A percentile compares a stretch with the other conserved stretches of the same genome.
These are phyloP conservation scores for Kwoniella dendrophila DNA, from an alignment of 768 basidiomycete species.

Conservation along the genomic window DNA sequence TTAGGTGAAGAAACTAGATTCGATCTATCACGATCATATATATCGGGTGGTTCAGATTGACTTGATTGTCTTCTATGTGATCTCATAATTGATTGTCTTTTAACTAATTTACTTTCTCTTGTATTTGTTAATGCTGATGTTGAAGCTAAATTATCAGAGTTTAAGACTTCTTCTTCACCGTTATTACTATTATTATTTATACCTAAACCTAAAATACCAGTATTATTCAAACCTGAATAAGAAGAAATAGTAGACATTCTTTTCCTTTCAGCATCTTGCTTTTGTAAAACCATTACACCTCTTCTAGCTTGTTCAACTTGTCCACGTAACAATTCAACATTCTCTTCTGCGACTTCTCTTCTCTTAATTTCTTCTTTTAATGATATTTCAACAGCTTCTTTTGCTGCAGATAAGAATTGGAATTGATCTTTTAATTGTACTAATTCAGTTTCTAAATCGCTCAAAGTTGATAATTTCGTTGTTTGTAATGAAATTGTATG, in stretches of 20 bases:
- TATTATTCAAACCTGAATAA: slow-evolving; percentile 20
- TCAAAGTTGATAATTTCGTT: slow-evolving; percentile 25
- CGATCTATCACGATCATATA: slow-evolving; percentile 7
- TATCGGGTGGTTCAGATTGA: slow-evolving; percentile 38
- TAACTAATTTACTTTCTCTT: slow-evolving; percentile 26
- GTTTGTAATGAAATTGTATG: slow-evolving; percentile 35
- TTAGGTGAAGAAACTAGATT: slow-evolving; percentile 9
- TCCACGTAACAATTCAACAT: slow-evolving; percentile 44
- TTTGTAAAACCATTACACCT: slow-evolving; percentile 49
- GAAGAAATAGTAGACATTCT: slow-evolving; percentile 26
- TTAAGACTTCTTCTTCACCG: slow-evolving; percentile 26
- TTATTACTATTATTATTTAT: not conserved
- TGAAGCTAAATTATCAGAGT: not conserved
- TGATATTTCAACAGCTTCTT: slow-evolving; percentile 49
- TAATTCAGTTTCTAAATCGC: slow-evolving; percentile 37
- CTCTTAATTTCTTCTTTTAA: slow-evolving; percentile 44
- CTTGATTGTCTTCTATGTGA: slow-evolving; percentile 35
- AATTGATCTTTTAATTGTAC: slow-evolving; percentile 39
- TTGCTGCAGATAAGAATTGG: slow-evolving; percentile 48
- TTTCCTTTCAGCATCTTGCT: slow-evolving; percentile 51
- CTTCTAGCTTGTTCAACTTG: slow-evolving; percentile 52
- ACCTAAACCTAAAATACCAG: slow-evolving; percentile 22
- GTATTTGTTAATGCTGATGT: not conserved
- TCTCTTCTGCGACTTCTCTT: slow-evolving; percentile 53
- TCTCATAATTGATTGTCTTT: slow-evolving; percentile 37